These are phyloP conservation scores for Mycena olivaceomarginata DNA, from an alignment of 768 basidiomycete genomes.

Conservation along the genomic window DNA sequence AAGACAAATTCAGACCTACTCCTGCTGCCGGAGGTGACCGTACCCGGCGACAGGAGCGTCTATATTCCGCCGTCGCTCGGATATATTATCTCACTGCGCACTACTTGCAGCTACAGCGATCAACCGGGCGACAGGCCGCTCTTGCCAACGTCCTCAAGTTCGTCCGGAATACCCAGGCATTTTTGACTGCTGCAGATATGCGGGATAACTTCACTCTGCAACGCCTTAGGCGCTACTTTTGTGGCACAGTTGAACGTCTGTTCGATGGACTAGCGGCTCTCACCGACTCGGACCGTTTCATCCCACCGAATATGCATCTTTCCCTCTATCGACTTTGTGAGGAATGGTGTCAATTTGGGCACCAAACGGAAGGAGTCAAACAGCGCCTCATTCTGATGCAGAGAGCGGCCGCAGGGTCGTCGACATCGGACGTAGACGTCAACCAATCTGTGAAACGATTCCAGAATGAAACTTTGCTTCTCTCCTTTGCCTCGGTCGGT, in stretches of 20 bases:
- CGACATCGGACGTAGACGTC: slow-evolving; percentile 73
- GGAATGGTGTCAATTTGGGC: slow-evolving; percentile 94
- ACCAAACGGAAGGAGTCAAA: slow-evolving; percentile 82
- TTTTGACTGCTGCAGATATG: slow-evolving; percentile 83
- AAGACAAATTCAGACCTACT: slow-evolving; percentile 74
- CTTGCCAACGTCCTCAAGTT: slow-evolving; percentile 90
- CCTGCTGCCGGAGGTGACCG: slow-evolving; percentile 69
- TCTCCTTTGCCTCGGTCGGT: slow-evolving; percentile 90
- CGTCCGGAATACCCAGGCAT: slow-evolving; percentile 87
- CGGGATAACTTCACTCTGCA: slow-evolving; percentile 88
- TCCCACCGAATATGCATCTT: slow-evolving; percentile 84
- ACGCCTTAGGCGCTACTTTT: slow-evolving; percentile 92
- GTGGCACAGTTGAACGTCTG: slow-evolving; percentile 90
- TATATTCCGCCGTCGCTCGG: slow-evolving; percentile 91
- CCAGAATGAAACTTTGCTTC: slow-evolving; percentile 79
- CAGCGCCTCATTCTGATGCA: slow-evolving; percentile 85
- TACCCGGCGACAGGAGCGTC: slow-evolving; percentile 83
- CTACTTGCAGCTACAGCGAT: slow-evolving; percentile 81
- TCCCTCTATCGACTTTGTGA: slow-evolving; percentile 91
- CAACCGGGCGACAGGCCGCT: slow-evolving; percentile 81
- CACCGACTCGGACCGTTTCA: slow-evolving; percentile 85
- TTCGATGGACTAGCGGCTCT: slow-evolving; percentile 85
- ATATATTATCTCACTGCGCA: slow-evolving; percentile 93
- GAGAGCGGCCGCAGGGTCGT: slow-evolving; percentile 75
- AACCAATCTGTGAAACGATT: slow-evolving; percentile 74